A percentile compares a stretch with the other conserved stretches of the same genome.
Evolutionary conservation across 1,284 basidiomycete genomes (phyloP).

Genomic region (Rhodotorula glutinis): DNA sequence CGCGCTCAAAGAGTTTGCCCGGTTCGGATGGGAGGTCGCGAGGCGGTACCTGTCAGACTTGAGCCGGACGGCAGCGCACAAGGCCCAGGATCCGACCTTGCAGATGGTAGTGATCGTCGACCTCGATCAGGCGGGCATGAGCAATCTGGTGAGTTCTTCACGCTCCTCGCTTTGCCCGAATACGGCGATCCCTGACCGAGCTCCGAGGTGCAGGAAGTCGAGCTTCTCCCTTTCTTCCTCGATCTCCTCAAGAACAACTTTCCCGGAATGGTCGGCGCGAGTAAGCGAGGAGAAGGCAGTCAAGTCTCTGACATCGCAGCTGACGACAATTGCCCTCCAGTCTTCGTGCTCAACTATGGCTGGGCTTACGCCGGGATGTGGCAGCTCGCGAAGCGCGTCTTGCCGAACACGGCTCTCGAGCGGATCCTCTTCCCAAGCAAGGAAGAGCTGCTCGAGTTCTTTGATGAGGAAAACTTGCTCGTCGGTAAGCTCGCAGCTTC

Average conservation of each 20-base stretch:
- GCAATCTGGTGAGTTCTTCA: slow-evolving; percentile 55
- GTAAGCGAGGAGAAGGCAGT: neutral
- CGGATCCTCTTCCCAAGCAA: slow-evolving; percentile 69
- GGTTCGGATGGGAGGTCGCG: slow-evolving; percentile 39
- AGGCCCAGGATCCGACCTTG: slow-evolving; percentile 51
- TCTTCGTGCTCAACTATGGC: slow-evolving; percentile 74
- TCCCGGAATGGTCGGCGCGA: slow-evolving; percentile 69
- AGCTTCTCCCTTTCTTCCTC: slow-evolving; percentile 45
- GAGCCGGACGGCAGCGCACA: slow-evolving; percentile 6
- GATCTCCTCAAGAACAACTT: slow-evolving; percentile 58
- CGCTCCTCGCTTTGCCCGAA: too few species aligned
- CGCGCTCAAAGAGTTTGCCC: slow-evolving; percentile 40
- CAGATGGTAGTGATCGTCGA: slow-evolving; percentile 71
- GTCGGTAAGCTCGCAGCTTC: slow-evolving; percentile 52
- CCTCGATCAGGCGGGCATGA: slow-evolving; percentile 59
- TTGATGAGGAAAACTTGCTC: slow-evolving; percentile 59
- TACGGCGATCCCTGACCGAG: too few species aligned
- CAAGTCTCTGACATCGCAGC: neutral
- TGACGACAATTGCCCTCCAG: slow-evolving; percentile 40
- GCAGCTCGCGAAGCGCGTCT: slow-evolving; percentile 67
- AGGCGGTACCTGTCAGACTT: slow-evolving; percentile 40
- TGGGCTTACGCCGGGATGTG: slow-evolving; percentile 77
- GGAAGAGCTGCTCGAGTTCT: slow-evolving; percentile 60
- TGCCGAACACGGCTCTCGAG: slow-evolving; percentile 66
- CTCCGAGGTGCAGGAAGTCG: slow-evolving; percentile 37